Evolutionary conservation across 495 filamentous ascomycete species (phyloP), one percentile per base, ranked within the genome.

Genomic region (Hypomontagnella monticulosa): DNA sequence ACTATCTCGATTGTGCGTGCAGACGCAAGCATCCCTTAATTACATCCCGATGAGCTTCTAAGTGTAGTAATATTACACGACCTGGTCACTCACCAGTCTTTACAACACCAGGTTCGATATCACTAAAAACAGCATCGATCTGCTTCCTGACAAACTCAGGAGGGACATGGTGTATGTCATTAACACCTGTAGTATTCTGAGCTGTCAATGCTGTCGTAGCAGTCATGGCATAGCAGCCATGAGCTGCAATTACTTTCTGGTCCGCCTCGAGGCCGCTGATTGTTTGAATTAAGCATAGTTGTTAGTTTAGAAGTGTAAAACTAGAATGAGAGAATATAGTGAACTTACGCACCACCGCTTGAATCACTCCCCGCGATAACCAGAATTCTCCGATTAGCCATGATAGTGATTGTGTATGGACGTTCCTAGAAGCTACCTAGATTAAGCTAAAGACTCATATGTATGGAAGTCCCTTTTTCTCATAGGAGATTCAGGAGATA

Each of bases 161-260:
- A 1, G 95, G 95, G 5, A 90, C 83, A 56, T 89, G 77, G 70
- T 97, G 92, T 57, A 97, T 94, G 60, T 82, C 91, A 49, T 85
- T 79, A 15, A 99, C 93, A 0, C 93, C 92, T 23, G 84, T 79
- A 2, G 95, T 99, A 77, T 97, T 97, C 74, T 99, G 95, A 16
- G 93, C 93, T 12, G 95, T 99, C 67, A 99, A 78, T 15, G 93
- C 94, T 2, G 95, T 97, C 33, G 93, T 97, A n/a, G 93, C 90
- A 40, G 94, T 97, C 85, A 97, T 95, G 57, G 93, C 93, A 80
- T 97, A 97, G 79, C 90, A 92, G 43, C 88, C 88, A 84, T 97
- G 92, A 14, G 91, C 91, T 20, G 93, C 90, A 34, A 97, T 89
- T 50, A 96, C 93, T 72, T 95, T 94, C 76, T 97, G 93, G 77